Evolutionary conservation across 495 filamentous ascomycete genomes (phyloP), one percentile per base, ranked within the genome.

Genomic region (Lophiotrema nucula): DNA sequence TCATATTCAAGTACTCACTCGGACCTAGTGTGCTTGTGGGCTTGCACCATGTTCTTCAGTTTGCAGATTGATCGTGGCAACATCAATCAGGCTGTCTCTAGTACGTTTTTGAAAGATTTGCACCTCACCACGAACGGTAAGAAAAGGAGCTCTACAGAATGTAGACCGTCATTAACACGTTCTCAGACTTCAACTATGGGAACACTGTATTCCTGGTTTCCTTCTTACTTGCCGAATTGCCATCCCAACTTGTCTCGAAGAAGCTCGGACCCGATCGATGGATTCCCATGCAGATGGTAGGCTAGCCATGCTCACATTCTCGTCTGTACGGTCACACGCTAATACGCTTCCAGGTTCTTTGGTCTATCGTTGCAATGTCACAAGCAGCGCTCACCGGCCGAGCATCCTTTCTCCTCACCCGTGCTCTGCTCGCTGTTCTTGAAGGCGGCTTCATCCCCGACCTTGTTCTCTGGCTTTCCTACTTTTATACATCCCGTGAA

Each of bases 401-500:
- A 2, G 25, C 42, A 5, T 3, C 42, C 42, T 46, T 46, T 23
- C 25, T 22, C 22, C n/a, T 46, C 18, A 22, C 42, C 5, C 42
- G 42, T 15, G 42, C 42, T 25, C 5, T 25, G 15, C 13, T 46
- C 5, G 42, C 18, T 6, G 42, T 22, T 22, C 25, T 16, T 22
- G 42, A 46, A 25, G 42, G 42, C 15, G 42, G 42, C 3, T 46
- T 46, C 42, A 46, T 46, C 22, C 42, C 42, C 4, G 42, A 22
- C 16, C 18, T 46, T 6, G 25, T 46, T 22, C 42, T 46, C 18
- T 46, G 21, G 12, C 18, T 22, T 5, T 22, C 42, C 4, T 46
- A 46, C 42, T 46, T 46, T 22, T 46, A 46, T 22, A 46, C 21
- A 15, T 46, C 42, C 15, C 21, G 25, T 5, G 42, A 46, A 15